Conservation (phyloP, 225 moss, liverwort and hornwort species). For the Polytrichum commune region DNA sequence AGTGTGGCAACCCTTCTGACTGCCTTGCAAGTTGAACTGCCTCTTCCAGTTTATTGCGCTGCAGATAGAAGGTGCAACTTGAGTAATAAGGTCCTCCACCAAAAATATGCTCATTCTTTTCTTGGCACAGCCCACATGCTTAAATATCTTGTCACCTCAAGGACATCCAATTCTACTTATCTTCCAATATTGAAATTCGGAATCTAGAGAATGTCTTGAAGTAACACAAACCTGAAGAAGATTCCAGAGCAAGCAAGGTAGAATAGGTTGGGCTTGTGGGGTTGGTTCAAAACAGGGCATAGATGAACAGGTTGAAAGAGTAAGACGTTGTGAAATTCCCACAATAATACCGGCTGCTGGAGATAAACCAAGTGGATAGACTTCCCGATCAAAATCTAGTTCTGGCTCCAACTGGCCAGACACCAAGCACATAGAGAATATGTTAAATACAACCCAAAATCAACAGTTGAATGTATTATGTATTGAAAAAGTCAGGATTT, state of each 20-base stretch:
- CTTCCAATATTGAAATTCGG: no score
- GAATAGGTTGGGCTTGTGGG: conserved; percentile 96
- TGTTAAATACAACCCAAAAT: not conserved
- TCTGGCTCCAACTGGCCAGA: conserved; percentile 86
- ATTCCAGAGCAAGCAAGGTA: conserved; percentile 92
- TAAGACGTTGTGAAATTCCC: conserved; percentile 89
- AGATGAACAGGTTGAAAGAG: conserved; percentile 73
- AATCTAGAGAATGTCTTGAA: no score
- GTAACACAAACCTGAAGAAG: conserved; percentile 70
- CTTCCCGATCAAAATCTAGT: conserved; percentile 98
- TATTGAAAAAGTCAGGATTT: no score
- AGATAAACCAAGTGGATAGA: conserved; percentile 91
- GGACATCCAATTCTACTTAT: no score
- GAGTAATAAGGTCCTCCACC: no score
- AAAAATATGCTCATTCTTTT: no score
- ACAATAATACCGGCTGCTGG: conserved; percentile 92
- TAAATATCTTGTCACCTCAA: no score
- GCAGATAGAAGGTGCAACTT: conserved; percentile 6
- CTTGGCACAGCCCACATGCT: no score
- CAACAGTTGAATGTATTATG: no score
- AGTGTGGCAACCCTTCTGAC: conserved; percentile 88
- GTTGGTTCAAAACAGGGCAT: conserved; percentile 99
- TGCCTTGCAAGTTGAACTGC: conserved; percentile 84
- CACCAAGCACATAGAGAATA: conserved; percentile 4
- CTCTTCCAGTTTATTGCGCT: conserved; percentile 91